Percentiles rank a stretch among this genome's conserved stretches.
phyloP scores from a whole-genome alignment of 768 basidiomycete genomes.

The Pleurotus ostreatus region DNA sequence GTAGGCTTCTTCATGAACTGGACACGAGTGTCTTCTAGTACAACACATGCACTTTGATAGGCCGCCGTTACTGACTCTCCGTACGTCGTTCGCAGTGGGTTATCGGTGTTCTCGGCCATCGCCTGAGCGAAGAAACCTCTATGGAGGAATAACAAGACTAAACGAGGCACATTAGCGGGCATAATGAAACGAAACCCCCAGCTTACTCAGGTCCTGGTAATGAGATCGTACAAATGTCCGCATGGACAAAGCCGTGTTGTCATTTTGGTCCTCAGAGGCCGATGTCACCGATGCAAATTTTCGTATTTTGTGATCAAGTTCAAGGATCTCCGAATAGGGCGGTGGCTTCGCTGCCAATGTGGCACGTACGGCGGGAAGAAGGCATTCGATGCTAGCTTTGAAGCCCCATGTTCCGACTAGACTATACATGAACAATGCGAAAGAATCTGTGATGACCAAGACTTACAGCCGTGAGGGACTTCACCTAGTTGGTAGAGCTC shows the following conservation, averaged over 20 bases:
- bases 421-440: conserved; percentile 1
- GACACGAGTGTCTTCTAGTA: conserved; percentile 35
- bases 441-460: neutral
- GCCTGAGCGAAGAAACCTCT: conserved; percentile 56
- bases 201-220: conserved; percentile 41
- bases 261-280: conserved; percentile 15
- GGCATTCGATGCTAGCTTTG: conserved; percentile 33
- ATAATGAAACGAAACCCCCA: neutral
- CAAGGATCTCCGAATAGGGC: conserved; percentile 41
- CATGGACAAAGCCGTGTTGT: conserved; percentile 37
- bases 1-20: conserved; percentile 41
- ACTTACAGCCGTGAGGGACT: conserved; percentile 41
- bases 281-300: conserved; percentile 24
- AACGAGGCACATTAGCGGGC: conserved; percentile 3
- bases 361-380: conserved; percentile 37
- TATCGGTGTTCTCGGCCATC: conserved; percentile 40
- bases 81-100: conserved; percentile 46
- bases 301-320: conserved; percentile 47
- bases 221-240: conserved; percentile 35
- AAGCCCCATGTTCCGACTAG: conserved; percentile 49
- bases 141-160: conserved; percentile 54
- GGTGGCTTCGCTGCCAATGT: conserved; percentile 39
- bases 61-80: conserved; percentile 47
- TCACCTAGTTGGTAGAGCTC: conserved; percentile 36
- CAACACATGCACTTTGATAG: conserved; percentile 45